phyloP scores from a whole-genome alignment of 768 basidiomycete species.

The Termitomyces sp. region DNA sequence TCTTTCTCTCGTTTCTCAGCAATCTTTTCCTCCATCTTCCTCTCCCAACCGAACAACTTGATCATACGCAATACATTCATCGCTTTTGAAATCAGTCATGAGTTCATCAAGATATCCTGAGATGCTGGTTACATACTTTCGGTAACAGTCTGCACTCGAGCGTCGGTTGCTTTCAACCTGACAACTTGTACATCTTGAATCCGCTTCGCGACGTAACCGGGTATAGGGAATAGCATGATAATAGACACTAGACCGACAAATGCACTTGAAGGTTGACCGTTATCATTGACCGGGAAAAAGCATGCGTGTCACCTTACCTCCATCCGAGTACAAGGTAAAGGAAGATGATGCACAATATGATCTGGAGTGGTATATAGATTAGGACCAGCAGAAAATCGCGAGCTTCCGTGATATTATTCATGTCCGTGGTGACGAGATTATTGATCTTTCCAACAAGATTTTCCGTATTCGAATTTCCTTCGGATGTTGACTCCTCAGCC shows the following conservation, averaged over 20 bases:
- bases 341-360: slow-evolving; percentile 37
- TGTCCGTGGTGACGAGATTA: slow-evolving; percentile 70
- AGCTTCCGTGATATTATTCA: slow-evolving; percentile 32
- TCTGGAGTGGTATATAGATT: slow-evolving; percentile 38
- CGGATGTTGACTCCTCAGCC: slow-evolving; percentile 5
- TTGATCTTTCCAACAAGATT: slow-evolving; percentile 75
- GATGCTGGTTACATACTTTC: slow-evolving; percentile 42
- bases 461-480: slow-evolving; percentile 21
- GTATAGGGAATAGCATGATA: slow-evolving; percentile 52
- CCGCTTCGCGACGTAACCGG: slow-evolving; percentile 49
- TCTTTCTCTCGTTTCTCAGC: slow-evolving; percentile 59
- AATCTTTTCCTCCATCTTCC: slow-evolving; percentile 49
- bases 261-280: slow-evolving; percentile 30
- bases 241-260: slow-evolving; percentile 56
- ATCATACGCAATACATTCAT: slow-evolving; percentile 62
- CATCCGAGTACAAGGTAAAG: slow-evolving; percentile 46
- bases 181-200: slow-evolving; percentile 45
- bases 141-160: slow-evolving; percentile 56
- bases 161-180: slow-evolving; percentile 53
- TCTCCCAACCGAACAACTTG: slow-evolving; percentile 70
- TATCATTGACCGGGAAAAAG: slow-evolving; percentile 1
- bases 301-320: slow-evolving; percentile 28
- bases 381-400: slow-evolving; percentile 33
- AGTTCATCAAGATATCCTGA: neutral
- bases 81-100: slow-evolving; percentile 29